Base-by-base conservation (phyloP, 495 filamentous ascomycete genomes). In the Aspergillus asperescens region DNA sequence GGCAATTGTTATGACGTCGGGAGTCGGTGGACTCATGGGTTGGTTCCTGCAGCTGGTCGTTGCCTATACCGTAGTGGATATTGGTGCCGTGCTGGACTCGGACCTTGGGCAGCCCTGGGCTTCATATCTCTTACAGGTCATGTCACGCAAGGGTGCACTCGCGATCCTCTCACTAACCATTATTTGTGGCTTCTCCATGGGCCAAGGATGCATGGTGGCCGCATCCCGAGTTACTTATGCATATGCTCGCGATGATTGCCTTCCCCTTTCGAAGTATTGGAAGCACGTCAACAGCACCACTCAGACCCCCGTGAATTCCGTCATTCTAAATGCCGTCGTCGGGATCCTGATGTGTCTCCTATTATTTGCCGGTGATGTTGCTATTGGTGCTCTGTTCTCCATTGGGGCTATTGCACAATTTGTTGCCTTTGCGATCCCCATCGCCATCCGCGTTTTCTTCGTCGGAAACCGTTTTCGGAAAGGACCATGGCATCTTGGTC, bases 131-230 rank as follows among this genome's bases (percentile, higher is more conserved):
- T 73, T 86, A 15, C 85, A 90, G 59, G 75, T 87, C 29, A 69
- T 90, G 57, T 82, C 84, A 0, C 75, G 81, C 56, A 82, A 81
- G 19, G 78, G 73, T 1, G 81, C 82, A n/a, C 71, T 89, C 8
- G 81, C 79, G 4, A 80, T 88, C 53, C 77, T 89, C 7, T 69
- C 76, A 3, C 66, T 90, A 27, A 90, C 86, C 4, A 87, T 90
- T 59, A 70, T 88, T 42, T 87, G 85, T 60, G 85, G 82, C 3
- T 90, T 87, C 65, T 85, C 78, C 15, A 90, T 90, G 87, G 87
- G 87, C 16, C 87, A 90, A 69, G 87, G 84, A 1, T 89, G 85
- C 65, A 89, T 89, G 87, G 84, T 90, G 24, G 85, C 87, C 12
- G 87, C 87, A 3, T 87, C 83, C 5, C 75, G 87, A 44, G 87